These are phyloP conservation scores for Syncephalis fuscata DNA, from an alignment of 371 early-diverging fungal genomes.

Conservation along the genomic window DNA sequence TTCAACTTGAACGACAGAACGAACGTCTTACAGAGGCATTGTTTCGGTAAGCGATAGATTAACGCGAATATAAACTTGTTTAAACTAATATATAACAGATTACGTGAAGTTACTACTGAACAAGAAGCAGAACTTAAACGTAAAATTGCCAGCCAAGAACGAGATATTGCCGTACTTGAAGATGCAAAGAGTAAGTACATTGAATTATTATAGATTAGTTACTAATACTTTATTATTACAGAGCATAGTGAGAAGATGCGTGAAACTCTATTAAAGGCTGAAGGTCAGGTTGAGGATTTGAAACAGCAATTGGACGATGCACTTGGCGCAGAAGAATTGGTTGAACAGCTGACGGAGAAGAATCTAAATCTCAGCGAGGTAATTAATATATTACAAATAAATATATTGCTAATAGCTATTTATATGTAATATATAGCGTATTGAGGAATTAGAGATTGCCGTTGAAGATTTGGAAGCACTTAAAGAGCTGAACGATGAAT, in stretches of 20 bases:
- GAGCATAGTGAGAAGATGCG: conserved; percentile 34
- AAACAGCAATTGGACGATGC: conserved; percentile 70
- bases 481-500: conserved; percentile 76
- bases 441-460: conserved; percentile 56
- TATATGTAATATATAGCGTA: conserved; percentile 11
- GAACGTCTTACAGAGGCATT: conserved; percentile 80
- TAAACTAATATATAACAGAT: no score
- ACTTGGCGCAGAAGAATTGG: conserved; percentile 42
- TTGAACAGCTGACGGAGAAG: conserved; percentile 18
- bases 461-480: conserved; percentile 84
- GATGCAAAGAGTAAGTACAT: conserved; percentile 18
- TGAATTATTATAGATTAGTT: not conserved
- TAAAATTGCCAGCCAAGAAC: conserved; percentile 48
- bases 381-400: no score
- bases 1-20: conserved; percentile 63
- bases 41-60: conserved; percentile 11
- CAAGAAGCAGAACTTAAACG: conserved; percentile 49
- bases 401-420: not conserved
- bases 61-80: no score
- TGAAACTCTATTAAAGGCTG: conserved; percentile 35
- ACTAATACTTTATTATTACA: conserved; percentile 2
- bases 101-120: conserved; percentile 63
- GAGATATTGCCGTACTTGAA: conserved; percentile 36
- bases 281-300: conserved; percentile 60
- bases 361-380: conserved; percentile 21